Base-by-base conservation (phyloP, 108 stramenopile genomes). In the Skeletonema menzelii region DNA sequence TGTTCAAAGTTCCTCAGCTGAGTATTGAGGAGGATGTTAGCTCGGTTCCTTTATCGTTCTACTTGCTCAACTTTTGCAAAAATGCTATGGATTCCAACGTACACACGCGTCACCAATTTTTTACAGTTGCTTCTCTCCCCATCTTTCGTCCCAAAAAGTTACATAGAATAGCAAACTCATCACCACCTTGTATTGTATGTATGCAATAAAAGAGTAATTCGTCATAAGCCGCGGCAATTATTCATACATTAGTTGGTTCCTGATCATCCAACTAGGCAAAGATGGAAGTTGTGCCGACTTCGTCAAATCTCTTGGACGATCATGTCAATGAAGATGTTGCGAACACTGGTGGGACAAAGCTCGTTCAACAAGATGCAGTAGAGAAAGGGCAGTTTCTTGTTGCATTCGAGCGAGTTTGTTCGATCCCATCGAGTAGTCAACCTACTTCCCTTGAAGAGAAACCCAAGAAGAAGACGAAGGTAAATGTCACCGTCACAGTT, bases 401-500 rank as follows among this genome's bases (percentile, higher is more conserved):
- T 42, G 15, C 3, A 42, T 15, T 15, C n/a, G 15, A 42, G 15
- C 40, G 40, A 42, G 40, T 42, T 11, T n/a, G 40, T 15, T 42
- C 40, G 40, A 11, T 42, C 40, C 40, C 40, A 42, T 15, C 40
- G 40, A 15, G 0, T 24, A n/a, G 8, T 53, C 49, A 53, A 53
- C 15, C 40, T 3, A 12, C 14, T 11, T 42, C 15, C 14, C 15
- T 42, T 42, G 14, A n/a, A 42, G 40, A 42, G 40, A 7, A 22
- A 53, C 20, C 22, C 22, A 53, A 53, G 28, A 10, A 10, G 8
- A 60, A 59, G 58, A 58, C 27, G 58, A 60, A 35, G 59, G 59
- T 60, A 19, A 34, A 60, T 19, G 34, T 60, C 34, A 60, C 59
- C n/a, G 31, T 60, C 59, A 31, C 59, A 17, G 59, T 60, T 7